These are phyloP conservation scores for Sugiyamaella boreocaroliniensis DNA, from an alignment of 805 yeast species.

Conservation along the genomic window DNA sequence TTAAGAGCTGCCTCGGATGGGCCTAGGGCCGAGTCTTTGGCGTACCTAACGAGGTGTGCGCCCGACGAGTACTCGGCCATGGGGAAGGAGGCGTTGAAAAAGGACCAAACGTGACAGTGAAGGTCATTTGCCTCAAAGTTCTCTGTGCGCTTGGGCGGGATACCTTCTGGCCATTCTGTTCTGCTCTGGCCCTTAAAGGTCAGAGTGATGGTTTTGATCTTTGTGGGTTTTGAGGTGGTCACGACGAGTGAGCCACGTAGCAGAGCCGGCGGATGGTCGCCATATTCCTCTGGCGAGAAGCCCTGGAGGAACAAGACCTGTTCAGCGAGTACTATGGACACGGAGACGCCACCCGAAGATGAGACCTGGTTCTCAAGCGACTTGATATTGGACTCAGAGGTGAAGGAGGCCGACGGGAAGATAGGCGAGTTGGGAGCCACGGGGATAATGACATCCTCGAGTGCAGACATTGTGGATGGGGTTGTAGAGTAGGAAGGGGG, in stretches of 20 bases:
- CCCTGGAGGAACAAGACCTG: conserved; percentile 77
- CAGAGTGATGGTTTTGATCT: conserved; percentile 57
- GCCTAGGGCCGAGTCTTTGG: neutral
- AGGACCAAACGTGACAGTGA: conserved; percentile 85
- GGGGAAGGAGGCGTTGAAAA: conserved; percentile 45
- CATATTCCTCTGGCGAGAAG: conserved; percentile 52
- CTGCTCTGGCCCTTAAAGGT: conserved; percentile 60
- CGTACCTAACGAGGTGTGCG: conserved; percentile 33
- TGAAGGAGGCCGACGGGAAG: conserved; percentile 12
- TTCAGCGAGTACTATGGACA: conserved; percentile 74
- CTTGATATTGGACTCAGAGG: conserved; percentile 11
- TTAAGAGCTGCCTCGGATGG: neutral
- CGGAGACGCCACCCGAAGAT: conserved; percentile 56
- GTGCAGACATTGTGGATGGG: neutral
- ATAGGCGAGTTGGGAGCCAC: conserved; percentile 11
- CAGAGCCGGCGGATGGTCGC: conserved; percentile 37
- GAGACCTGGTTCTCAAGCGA: conserved; percentile 42
- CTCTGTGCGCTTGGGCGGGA: conserved; percentile 77
- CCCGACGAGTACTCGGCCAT: conserved; percentile 38
- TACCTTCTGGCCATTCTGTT: conserved; percentile 97
- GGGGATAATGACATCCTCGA: neutral
- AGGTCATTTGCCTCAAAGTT: conserved; percentile 59
- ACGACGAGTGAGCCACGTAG: conserved; percentile 72
- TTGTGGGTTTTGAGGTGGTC: conserved; percentile 62
- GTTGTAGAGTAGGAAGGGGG: neutral